phyloP scores from a whole-genome alignment of 2,329 filamentous ascomycete species.

The Stachybotrys chartarum region DNA sequence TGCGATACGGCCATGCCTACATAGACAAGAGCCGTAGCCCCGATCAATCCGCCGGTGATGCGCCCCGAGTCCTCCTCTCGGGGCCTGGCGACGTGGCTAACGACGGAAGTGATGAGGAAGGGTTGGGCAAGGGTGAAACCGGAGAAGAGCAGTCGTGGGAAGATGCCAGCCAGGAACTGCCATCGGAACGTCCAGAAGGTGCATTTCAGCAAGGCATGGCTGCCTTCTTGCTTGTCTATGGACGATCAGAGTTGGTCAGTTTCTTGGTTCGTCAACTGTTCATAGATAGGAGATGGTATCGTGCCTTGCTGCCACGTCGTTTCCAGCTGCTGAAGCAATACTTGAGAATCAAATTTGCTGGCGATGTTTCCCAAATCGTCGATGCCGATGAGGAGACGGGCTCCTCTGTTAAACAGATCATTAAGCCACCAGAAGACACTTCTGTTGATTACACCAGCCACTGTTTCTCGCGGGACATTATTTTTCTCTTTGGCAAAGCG shows the following conservation, averaged over 20 bases:
- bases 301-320: slow-evolving; percentile 14
- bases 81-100: slow-evolving; percentile 21
- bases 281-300: neutral
- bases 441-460: slow-evolving; percentile 23
- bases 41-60: slow-evolving; percentile 30
- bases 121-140: slow-evolving; percentile 38
- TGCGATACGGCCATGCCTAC: slow-evolving; percentile 30
- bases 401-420: slow-evolving; percentile 17
- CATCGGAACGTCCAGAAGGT: slow-evolving; percentile 19
- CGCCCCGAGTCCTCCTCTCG: slow-evolving; percentile 15
- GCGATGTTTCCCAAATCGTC: slow-evolving; percentile 18
- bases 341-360: slow-evolving; percentile 16
- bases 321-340: slow-evolving; percentile 11
- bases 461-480: slow-evolving; percentile 19
- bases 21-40: slow-evolving; percentile 31
- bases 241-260: neutral
- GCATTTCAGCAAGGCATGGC: slow-evolving; percentile 14
- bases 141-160: slow-evolving; percentile 28
- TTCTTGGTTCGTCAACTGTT: neutral
- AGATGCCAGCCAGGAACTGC: slow-evolving; percentile 21
- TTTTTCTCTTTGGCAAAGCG: slow-evolving; percentile 9
- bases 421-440: slow-evolving; percentile 30
- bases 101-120: slow-evolving; percentile 29
- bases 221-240: slow-evolving; percentile 10
- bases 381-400: slow-evolving; percentile 12